A percentile compares a stretch with the other conserved stretches of the same genome.
These are phyloP conservation scores for Syzygium malaccense DNA, from an alignment of 441 rosid species.

Conservation along the genomic window DNA sequence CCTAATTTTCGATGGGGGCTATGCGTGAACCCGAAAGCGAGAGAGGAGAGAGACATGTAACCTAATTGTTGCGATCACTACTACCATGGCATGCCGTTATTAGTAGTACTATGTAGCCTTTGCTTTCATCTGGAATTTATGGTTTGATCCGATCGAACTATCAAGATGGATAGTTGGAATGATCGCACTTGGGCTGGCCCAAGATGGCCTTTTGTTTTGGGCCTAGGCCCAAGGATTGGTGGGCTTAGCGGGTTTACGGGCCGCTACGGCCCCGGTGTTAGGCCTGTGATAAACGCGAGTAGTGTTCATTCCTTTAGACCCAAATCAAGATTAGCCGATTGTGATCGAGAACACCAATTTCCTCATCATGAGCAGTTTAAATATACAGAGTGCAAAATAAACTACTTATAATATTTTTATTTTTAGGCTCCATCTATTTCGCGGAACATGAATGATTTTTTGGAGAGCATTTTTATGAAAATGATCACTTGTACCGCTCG, in stretches of 20 bases:
- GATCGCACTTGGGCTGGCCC: not conserved
- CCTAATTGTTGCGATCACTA: not conserved
- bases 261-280: not conserved
- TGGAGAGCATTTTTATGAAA: not conserved
- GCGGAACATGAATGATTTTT: not conserved
- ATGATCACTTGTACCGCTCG: too few relatives aligned
- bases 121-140: not conserved
- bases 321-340: not conserved
- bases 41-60: not conserved
- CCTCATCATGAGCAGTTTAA: not conserved
- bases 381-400: not conserved
- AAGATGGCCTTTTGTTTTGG: not conserved
- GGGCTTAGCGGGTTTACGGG: not conserved
- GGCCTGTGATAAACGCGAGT: not conserved
- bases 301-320: not conserved
- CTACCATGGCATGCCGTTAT: too few relatives aligned
- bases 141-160: not conserved
- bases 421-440: not conserved
- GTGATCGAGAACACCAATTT: not conserved
- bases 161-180: not conserved
- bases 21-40: not conserved
- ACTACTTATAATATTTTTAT: not conserved
- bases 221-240: not conserved
- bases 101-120: not conserved
- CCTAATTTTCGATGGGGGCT: not conserved